Evolutionary conservation across 2,329 filamentous ascomycete species (phyloP), one percentile per base, ranked within the genome.

Genomic region (Venturia carpophila): DNA sequence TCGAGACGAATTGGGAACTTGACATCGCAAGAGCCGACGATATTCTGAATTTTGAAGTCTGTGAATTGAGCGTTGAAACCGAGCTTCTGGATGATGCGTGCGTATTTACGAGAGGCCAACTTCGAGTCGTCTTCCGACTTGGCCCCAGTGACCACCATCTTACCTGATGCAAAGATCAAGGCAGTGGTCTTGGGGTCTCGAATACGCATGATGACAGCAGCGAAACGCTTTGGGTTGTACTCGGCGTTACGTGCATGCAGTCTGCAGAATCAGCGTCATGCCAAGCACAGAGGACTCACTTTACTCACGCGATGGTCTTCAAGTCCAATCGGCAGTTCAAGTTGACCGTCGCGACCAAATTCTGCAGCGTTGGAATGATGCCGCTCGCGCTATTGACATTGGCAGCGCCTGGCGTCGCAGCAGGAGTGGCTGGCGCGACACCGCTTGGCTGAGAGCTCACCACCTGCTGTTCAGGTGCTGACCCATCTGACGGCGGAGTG

Each of bases 21-120:
- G 84, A 99, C 97, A 76, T 99, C 94, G 78, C 93, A 97, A 67
- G 92, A 96, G 69, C 94, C 94, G 70, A 99, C 94, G 69, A 99
- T 97, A 79, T 99, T 99, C 82, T 97, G 92, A 73, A 99, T 99
- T 85, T 97, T 99, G 82, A 99, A 99, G 78, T 99, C 94, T 70
- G 92, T 97, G 79, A 99, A 97, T 85, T 97, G 97, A 73, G 94
- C 93, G 71, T 97, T 96, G 84, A 99, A 99, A 68, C 94, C 94
- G 67, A 99, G 90, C 82, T 99, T 99, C 84, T 99, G 94, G 72
- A 99, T 97, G 78, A 99, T 97, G 73, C 94, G 92, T 64, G 94
- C 94, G 75, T 97, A 97, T 80, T 99, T 99, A 79, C 93, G 88
- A 67, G 90, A 94, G 10, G 94, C 94, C 73, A 99, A 87, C 81